Evolutionary conservation across 2,329 filamentous ascomycete species (phyloP).

Genomic region (Boeremia lycopersici): DNA sequence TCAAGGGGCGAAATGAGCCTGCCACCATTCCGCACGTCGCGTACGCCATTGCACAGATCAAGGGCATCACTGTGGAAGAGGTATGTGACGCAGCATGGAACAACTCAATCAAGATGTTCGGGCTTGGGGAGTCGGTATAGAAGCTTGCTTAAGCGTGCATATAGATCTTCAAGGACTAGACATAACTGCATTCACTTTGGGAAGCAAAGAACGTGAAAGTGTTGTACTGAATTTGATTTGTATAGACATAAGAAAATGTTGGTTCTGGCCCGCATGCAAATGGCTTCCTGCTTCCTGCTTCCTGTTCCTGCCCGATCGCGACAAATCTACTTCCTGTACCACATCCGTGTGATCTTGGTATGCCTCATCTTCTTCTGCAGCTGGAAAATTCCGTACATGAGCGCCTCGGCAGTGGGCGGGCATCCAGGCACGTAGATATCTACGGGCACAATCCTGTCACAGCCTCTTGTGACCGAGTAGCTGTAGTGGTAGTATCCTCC

Average conservation of each 20-base stretch:
- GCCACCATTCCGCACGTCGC: conserved; percentile 85
- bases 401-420: conserved; percentile 60
- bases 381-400: conserved; percentile 72
- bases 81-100: conserved; percentile 73
- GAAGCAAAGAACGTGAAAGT: background rate
- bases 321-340: conserved; percentile 59
- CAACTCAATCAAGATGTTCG: conserved; percentile 50
- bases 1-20: conserved; percentile 95
- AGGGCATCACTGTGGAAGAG: conserved; percentile 77
- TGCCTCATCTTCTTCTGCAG: conserved; percentile 78
- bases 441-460: conserved; percentile 80
- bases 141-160: background rate
- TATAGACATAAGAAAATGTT: conserved; percentile 25
- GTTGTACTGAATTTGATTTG: conserved; percentile 22
- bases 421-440: conserved; percentile 84
- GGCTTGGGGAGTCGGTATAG: conserved; percentile 38
- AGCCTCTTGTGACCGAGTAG: conserved; percentile 78
- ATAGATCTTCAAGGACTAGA: background rate
- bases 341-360: conserved; percentile 62
- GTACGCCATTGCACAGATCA: conserved; percentile 85
- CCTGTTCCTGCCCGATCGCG: conserved; percentile 18
- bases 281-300: conserved; percentile 16
- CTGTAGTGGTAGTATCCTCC: conserved; percentile 89
- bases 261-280: conserved; percentile 28
- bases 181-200: background rate